Evolutionary conservation across 108 stramenopile species (phyloP).

Genomic region (Nitzschia palea): DNA sequence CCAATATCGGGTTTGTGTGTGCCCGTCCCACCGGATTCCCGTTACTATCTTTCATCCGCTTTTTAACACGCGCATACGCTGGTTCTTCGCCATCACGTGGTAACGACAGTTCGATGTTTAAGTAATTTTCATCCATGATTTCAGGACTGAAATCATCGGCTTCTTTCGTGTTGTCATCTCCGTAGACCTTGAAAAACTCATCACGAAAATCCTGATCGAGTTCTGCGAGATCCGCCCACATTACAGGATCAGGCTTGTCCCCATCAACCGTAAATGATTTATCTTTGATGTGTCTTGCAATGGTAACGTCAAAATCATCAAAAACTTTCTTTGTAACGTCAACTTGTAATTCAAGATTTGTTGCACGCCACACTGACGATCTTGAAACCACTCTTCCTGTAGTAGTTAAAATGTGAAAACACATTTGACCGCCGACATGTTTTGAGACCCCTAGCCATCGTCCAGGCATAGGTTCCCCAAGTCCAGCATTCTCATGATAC

Average conservation of each 20-base stretch:
- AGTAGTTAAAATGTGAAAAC: slow-evolving; percentile 20
- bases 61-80: background rate
- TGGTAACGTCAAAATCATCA: slow-evolving; percentile 4
- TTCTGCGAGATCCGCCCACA: background rate
- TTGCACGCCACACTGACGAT: slow-evolving; percentile 31
- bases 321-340: background rate
- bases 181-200: too few relatives aligned
- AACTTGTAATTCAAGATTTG: slow-evolving; percentile 1
- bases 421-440: slow-evolving; percentile 28
- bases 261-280: background rate
- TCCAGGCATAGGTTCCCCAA: slow-evolving; percentile 2
- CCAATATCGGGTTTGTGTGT: slow-evolving; percentile 27
- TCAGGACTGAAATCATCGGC: slow-evolving; percentile 13
- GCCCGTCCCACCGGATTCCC: slow-evolving; percentile 36
- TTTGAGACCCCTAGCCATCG: slow-evolving; percentile 34
- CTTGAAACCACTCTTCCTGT: slow-evolving; percentile 18
- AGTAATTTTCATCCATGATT: background rate
- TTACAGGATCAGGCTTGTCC: slow-evolving; percentile 8
- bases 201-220: slow-evolving; percentile 12
- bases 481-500: slow-evolving; percentile 23
- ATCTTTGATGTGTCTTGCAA: background rate
- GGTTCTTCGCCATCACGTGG: background rate
- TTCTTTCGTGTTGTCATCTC: background rate
- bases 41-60: slow-evolving; percentile 15
- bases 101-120: background rate